These are phyloP conservation scores for Huntiella moniliformis DNA, from an alignment of 2,329 filamentous ascomycete genomes.

Conservation along the genomic window DNA sequence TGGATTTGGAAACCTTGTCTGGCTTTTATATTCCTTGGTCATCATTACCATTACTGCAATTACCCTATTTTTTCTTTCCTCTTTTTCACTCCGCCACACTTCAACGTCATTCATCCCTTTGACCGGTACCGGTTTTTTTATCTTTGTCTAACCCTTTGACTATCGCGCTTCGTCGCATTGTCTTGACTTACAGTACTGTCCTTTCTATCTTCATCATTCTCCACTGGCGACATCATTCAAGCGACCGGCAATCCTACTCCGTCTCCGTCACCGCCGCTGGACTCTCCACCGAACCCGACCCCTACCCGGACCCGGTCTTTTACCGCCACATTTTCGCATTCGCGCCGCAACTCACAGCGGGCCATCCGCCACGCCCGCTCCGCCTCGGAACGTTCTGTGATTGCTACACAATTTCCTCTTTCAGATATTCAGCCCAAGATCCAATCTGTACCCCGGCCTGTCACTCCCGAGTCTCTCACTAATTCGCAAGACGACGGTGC, in stretches of 20 bases:
- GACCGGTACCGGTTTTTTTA: too few species aligned
- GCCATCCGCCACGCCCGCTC: background rate
- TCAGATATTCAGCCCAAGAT: slow-evolving; percentile 4
- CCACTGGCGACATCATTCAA: slow-evolving; percentile 23
- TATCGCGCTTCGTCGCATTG: slow-evolving; percentile 4
- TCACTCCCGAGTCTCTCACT: slow-evolving; percentile 6
- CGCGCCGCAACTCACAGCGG: slow-evolving; percentile 4
- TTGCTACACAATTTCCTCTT: slow-evolving; percentile 1
- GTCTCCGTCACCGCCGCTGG: slow-evolving; percentile 25
- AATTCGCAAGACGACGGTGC: slow-evolving; percentile 5
- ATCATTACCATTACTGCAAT: slow-evolving; percentile 1
- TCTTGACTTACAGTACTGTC: slow-evolving; percentile 47
- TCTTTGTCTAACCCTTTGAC: slow-evolving; percentile 2
- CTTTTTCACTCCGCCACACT: background rate
- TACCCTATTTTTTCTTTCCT: background rate
- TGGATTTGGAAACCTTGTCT: too few species aligned
- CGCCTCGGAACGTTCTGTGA: background rate
- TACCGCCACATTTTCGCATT: slow-evolving; percentile 13
- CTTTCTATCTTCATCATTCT: slow-evolving; percentile 67
- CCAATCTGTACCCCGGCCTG: slow-evolving; percentile 5
- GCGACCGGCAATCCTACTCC: slow-evolving; percentile 26
- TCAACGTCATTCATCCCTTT: too few species aligned
- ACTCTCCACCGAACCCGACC: slow-evolving; percentile 24
- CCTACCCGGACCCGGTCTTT: slow-evolving; percentile 20
- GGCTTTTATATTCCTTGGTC: too few species aligned